Conservation (phyloP, 192 early-diverging fungal genomes). For the Umbelopsis isabellina region DNA sequence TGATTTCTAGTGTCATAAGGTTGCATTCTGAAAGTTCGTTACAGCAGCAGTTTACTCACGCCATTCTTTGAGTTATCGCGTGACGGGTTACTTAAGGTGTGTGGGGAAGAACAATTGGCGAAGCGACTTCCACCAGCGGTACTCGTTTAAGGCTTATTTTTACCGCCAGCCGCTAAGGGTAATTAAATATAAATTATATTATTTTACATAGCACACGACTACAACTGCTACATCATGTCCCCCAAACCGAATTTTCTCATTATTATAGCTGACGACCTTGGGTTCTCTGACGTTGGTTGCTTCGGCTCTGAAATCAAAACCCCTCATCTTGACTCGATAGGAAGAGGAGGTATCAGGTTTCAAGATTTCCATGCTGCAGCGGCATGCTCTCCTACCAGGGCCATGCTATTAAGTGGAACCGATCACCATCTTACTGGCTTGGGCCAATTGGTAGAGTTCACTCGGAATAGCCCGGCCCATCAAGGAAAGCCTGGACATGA, state of each 20-base stretch:
- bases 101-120: no score
- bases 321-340: conserved; percentile 6
- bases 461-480: conserved; percentile 7
- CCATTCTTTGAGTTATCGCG: no score
- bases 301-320: conserved; percentile 20
- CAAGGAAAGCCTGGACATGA: conserved; percentile 23
- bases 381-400: conserved; percentile 21
- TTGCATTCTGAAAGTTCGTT: no score
- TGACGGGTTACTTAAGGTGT: no score
- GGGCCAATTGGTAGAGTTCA: conserved; percentile 21
- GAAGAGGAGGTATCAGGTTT: conserved; percentile 15
- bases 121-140: no score
- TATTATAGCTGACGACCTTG: conserved; percentile 23
- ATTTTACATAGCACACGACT: no score
- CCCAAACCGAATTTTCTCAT: conserved; percentile 18
- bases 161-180: background rate
- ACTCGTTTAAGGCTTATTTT: no score
- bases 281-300: conserved; percentile 21
- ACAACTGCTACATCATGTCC: background rate
- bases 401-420: conserved; percentile 18
- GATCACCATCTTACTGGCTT: conserved; percentile 20
- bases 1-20: no score
- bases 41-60: no score
- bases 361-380: conserved; percentile 21
- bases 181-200: background rate